Evolutionary conservation across 1,284 basidiomycete genomes (phyloP), one percentile per base, ranked within the genome.

Genomic region (Quambalaria eucalypti): DNA sequence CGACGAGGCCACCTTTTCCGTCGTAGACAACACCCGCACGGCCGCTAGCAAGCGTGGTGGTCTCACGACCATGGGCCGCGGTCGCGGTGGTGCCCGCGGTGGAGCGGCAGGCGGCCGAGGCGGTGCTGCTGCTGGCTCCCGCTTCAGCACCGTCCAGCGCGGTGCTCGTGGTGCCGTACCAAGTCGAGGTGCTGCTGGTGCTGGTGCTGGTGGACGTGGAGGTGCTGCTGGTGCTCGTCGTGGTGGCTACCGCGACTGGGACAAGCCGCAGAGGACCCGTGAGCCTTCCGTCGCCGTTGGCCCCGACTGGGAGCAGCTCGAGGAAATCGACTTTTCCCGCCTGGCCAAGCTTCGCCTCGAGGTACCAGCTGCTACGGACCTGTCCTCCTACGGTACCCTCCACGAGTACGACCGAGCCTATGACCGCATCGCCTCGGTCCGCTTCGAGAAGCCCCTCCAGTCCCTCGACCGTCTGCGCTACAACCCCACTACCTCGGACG

Each of bases 261-360:
- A 38, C 42, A 48, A 93, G 87, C 87, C 83, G 61, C 87, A 90
- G 74, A 86, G 92, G 60, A 85, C 85, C 44, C 86, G 95, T 54
- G 95, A 98, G 78, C 88, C 91, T 10, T 95, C 90, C 2, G 90
- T 99, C 60, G 87, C 86, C 31, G 91, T 98, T 65, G 87, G 87
- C 52, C 83, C 87, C 26, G 86, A 87, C 68, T 99, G 95, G 95
- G 80, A 83, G 46, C 86, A 95, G 82, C 80, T 96, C 52, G 93
- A 97, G 79, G 95, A 98, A 80, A 87, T 99, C 70, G 93, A 97
- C 76, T 98, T 97, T 80, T 84, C 87, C 77, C 87, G 93, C 56
- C 81, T 99, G 60, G 80, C 85, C 42, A 98, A 98, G 78, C 81
- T 98, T 61, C 84, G 87, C 56, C 83, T 99, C 40, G 90, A 91